Evolutionary conservation across 306 rosid species (phyloP).

Genomic region (Vicia faba): DNA sequence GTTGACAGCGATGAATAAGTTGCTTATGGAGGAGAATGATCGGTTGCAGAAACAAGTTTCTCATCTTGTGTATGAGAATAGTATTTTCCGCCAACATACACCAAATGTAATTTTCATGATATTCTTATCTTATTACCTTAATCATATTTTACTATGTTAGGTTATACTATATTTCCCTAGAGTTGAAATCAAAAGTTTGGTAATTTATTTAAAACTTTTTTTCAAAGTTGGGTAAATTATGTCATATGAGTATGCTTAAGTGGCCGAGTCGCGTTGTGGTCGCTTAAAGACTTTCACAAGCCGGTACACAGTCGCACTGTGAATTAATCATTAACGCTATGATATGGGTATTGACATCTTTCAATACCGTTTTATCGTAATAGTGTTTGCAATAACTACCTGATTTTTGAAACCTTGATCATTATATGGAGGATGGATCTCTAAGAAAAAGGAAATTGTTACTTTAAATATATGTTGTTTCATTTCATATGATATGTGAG

Average conservation of each 20-base stretch:
- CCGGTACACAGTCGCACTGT: no score
- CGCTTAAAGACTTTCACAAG: no score
- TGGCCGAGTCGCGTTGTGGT: background rate
- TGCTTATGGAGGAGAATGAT: conserved; percentile 97
- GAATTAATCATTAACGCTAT: no score
- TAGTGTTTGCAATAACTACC: no score
- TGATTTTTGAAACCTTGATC: no score
- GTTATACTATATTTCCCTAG: background rate
- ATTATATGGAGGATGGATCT: background rate
- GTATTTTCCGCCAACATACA: conserved; percentile 91
- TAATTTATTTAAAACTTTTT: background rate
- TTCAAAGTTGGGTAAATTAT: background rate
- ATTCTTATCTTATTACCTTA: background rate
- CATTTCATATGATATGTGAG: background rate
- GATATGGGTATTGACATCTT: no score
- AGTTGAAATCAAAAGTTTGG: background rate
- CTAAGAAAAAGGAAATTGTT: background rate
- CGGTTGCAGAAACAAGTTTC: conserved; percentile 98
- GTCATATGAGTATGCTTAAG: background rate
- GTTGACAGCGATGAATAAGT: conserved; percentile 93
- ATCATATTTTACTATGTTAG: background rate
- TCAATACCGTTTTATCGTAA: no score
- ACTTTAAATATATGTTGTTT: background rate
- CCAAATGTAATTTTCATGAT: conserved; percentile 59
- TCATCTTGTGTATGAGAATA: conserved; percentile 87